Percentiles rank a stretch among this genome's conserved stretches.
Evolutionary conservation across 208 protist genomes (phyloP).

Genomic region (Crithidia fasciculata): DNA sequence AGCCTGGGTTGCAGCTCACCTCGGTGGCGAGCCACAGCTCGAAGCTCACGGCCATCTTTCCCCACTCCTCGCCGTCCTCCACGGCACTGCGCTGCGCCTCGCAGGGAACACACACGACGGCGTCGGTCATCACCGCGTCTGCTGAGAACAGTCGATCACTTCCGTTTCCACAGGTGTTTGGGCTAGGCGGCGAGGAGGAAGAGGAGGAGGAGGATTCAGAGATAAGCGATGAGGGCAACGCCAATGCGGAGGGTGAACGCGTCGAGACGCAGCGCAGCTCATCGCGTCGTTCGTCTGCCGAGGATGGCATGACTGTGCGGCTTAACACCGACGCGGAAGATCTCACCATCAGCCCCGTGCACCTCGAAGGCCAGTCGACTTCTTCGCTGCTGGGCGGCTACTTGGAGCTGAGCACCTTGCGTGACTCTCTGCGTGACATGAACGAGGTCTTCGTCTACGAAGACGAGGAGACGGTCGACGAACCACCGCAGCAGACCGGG

Average conservation of each 20-base stretch:
- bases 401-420: neutral
- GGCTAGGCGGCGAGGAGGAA: neutral
- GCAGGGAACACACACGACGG: neutral
- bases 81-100: neutral
- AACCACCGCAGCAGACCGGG: neutral
- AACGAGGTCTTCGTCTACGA: conserved; percentile 64
- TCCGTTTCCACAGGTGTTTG: neutral
- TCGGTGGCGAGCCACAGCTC: conserved; percentile 14
- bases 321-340: neutral
- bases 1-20: conserved; percentile 23
- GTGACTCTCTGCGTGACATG: conserved; percentile 42
- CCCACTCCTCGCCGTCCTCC: neutral
- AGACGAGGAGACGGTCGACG: conserved; percentile 41
- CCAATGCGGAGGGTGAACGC: neutral
- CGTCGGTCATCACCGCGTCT: neutral
- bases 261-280: neutral
- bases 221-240: neutral
- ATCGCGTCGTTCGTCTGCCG: neutral
- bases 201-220: no score
- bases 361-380: neutral
- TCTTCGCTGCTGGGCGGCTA: neutral
- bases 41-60: conserved; percentile 1
- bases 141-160: conserved; percentile 17
- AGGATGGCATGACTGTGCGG: neutral
- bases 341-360: neutral